Conservation (phyloP, 371 early-diverging fungal species). For the Blakeslea trispora region DNA sequence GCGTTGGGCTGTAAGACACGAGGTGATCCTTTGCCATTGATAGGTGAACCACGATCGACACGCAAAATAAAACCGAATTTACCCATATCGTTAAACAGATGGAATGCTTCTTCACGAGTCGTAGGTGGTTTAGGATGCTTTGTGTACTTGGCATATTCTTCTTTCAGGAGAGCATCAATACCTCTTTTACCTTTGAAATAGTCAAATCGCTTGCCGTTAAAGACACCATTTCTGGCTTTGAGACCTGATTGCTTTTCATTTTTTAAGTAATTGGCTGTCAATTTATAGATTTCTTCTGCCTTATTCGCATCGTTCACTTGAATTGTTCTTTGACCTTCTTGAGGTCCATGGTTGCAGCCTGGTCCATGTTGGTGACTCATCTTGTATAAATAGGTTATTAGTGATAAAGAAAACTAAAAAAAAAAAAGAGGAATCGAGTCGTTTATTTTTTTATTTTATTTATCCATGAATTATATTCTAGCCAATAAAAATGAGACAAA, state of each 20-base stretch:
- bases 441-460: not conserved
- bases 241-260: constrained; percentile 67
- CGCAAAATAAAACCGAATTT: constrained; percentile 70
- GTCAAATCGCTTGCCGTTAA: constrained; percentile 89
- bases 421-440: not conserved
- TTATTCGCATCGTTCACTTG: constrained; percentile 46
- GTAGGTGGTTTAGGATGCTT: constrained; percentile 51
- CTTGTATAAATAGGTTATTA: not conserved
- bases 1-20: constrained; percentile 63
- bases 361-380: constrained; percentile 38
- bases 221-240: constrained; percentile 81
- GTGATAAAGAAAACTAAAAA: constrained; percentile 4
- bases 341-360: constrained; percentile 5
- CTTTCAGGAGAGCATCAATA: constrained; percentile 81
- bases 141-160: constrained; percentile 61
- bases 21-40: constrained; percentile 52
- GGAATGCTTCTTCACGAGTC: constrained; percentile 67
- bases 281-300: constrained; percentile 40
- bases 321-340: constrained; percentile 23
- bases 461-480: no score
- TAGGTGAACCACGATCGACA: constrained; percentile 68
- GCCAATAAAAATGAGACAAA: no score
- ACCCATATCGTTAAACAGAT: constrained; percentile 71
- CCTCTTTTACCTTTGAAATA: constrained; percentile 92
- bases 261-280: constrained; percentile 39